Conservation (phyloP, 495 filamentous ascomycete species). For the Chaetomium tenue region DNA sequence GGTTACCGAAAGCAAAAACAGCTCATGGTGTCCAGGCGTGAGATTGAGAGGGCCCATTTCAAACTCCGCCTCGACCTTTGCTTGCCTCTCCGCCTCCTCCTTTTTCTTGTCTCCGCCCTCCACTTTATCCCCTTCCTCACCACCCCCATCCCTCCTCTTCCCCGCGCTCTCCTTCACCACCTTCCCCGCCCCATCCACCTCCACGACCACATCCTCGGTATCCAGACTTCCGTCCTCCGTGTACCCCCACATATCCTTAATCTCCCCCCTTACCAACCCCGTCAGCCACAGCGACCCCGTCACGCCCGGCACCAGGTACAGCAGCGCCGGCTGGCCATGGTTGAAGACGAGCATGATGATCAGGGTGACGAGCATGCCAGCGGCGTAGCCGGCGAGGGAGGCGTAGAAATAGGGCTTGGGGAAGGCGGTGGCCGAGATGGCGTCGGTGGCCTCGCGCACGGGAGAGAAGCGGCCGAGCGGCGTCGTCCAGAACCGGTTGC, state of each 20-base stretch:
- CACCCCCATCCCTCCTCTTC: constrained; percentile 8
- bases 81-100: constrained; percentile 3
- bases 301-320: constrained; percentile 91
- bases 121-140: constrained; percentile 6
- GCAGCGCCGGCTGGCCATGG: constrained; percentile 84
- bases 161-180: constrained; percentile 23
- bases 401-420: constrained; percentile 87
- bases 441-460: constrained; percentile 43
- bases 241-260: constrained; percentile 74
- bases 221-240: constrained; percentile 65
- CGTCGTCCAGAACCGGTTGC: constrained; percentile 78
- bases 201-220: constrained; percentile 48
- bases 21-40: constrained; percentile 19
- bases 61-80: not conserved
- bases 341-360: constrained; percentile 71
- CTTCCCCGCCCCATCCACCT: constrained; percentile 29
- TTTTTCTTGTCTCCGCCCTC: constrained; percentile 12
- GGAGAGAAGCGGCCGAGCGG: constrained; percentile 32
- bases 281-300: constrained; percentile 74
- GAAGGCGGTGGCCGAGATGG: constrained; percentile 55
- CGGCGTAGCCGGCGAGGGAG: constrained; percentile 70
- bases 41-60: too few relatives aligned
- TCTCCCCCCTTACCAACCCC: constrained; percentile 67
- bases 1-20: constrained; percentile 34
- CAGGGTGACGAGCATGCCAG: constrained; percentile 77